phyloP scores from a whole-genome alignment of 805 yeast species.

The Peterozyma toletana region DNA sequence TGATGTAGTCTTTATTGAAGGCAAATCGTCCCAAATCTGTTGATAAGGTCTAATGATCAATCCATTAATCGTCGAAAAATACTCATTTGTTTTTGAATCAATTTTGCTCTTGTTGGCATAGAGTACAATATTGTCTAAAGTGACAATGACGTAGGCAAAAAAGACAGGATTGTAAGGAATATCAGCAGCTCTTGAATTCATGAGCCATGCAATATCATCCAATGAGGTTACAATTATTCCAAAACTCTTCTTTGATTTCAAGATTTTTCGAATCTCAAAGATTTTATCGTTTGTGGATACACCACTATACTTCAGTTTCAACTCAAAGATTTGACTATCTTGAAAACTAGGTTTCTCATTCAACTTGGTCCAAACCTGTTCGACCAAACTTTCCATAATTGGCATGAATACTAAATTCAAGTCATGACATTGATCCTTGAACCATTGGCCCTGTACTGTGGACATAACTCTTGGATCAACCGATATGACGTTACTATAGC shows the following conservation, averaged over 20 bases:
- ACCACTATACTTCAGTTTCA: constrained; percentile 33
- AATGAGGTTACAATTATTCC: constrained; percentile 60
- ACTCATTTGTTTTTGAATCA: constrained; percentile 13
- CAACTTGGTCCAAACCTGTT: constrained; percentile 55
- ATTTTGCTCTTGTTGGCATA: constrained; percentile 48
- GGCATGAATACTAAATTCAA: constrained; percentile 40
- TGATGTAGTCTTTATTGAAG: constrained; percentile 12
- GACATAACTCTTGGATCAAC: constrained; percentile 77
- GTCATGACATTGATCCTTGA: constrained; percentile 23
- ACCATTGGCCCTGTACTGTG: constrained; percentile 34
- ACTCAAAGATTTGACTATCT: constrained; percentile 20
- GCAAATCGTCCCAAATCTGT: constrained; percentile 45
- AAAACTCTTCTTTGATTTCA: constrained; percentile 21
- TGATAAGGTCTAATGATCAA: constrained; percentile 41
- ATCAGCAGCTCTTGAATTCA: constrained; percentile 72
- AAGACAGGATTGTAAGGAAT: constrained; percentile 78
- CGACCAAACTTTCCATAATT: constrained; percentile 62
- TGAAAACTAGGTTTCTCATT: constrained; percentile 26
- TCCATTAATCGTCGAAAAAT: constrained; percentile 19
- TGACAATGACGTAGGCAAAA: constrained; percentile 44
- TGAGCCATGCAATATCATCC: constrained; percentile 84
- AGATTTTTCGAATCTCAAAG: constrained; percentile 17
- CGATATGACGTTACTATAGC: constrained; percentile 52
- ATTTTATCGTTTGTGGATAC: constrained; percentile 30
- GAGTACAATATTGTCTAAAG: constrained; percentile 5